These are phyloP conservation scores for Ciborinia camelliae DNA, from an alignment of 2,329 filamentous ascomycete genomes.

Conservation along the genomic window DNA sequence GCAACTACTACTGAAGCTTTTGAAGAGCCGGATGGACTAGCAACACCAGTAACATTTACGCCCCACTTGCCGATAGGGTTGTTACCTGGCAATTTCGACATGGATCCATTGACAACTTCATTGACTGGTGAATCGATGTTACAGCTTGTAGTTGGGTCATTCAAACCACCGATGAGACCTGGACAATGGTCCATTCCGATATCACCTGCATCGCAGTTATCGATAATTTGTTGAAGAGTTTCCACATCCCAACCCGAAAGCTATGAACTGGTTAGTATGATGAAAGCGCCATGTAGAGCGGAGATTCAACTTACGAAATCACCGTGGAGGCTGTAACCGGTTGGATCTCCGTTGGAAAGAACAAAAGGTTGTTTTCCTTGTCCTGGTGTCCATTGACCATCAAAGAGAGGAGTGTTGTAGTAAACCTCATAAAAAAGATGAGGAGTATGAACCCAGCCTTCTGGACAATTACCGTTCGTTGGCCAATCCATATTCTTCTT, in stretches of 20 bases:
- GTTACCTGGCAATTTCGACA: conserved; percentile 53
- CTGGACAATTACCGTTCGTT: conserved; percentile 68
- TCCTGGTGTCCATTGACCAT: conserved; percentile 59
- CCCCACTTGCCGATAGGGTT: conserved; percentile 54
- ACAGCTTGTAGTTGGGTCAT: conserved; percentile 47
- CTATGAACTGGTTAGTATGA: conserved; percentile 50
- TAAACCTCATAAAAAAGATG: conserved; percentile 85
- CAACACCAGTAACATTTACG: conserved; percentile 23
- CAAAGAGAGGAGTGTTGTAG: conserved; percentile 69
- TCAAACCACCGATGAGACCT: conserved; percentile 52
- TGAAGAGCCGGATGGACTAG: background rate
- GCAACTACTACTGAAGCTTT: background rate
- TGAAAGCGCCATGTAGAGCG: background rate
- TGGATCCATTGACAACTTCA: conserved; percentile 44
- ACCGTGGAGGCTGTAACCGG: conserved; percentile 71
- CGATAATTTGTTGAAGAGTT: conserved; percentile 67
- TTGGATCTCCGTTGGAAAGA: conserved; percentile 73
- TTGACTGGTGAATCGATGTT: conserved; percentile 47
- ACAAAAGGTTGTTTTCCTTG: conserved; percentile 66
- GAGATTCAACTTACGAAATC: conserved; percentile 56
- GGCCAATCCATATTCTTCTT: conserved; percentile 73
- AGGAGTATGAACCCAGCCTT: conserved; percentile 64
- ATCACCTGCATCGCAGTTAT: conserved; percentile 64
- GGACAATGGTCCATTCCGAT: conserved; percentile 61
- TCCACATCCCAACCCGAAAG: conserved; percentile 70